These are phyloP conservation scores for Geotrichum phurueaensis DNA, from an alignment of 1,139 yeast species.

Conservation along the genomic window DNA sequence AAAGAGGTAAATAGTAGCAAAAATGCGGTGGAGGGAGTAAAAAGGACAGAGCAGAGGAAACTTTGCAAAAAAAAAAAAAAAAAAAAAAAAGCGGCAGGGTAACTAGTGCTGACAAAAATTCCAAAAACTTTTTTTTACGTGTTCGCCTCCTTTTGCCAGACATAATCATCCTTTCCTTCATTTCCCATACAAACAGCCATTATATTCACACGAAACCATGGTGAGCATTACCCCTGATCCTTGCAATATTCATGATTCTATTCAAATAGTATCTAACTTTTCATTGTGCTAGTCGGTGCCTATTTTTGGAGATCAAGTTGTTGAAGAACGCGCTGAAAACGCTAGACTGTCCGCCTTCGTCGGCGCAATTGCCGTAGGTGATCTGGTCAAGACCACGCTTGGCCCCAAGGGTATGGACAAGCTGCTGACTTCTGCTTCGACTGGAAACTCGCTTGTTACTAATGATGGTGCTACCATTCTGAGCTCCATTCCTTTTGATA, in stretches of 20 bases:
- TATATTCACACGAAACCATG: not conserved
- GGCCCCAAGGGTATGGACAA: slow-evolving; percentile 17
- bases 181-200: not conserved
- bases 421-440: slow-evolving; percentile 49
- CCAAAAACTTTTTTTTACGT: not conserved
- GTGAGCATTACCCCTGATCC: not conserved
- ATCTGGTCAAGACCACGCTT: slow-evolving; percentile 86
- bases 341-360: slow-evolving; percentile 93
- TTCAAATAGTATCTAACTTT: not conserved
- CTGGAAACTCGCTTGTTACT: slow-evolving; percentile 74
- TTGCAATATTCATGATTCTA: not conserved
- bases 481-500: slow-evolving; percentile 89
- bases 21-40: not conserved
- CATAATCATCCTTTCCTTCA: not conserved
- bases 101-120: not conserved
- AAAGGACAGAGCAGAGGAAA: not conserved
- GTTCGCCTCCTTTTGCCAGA: not conserved
- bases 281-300: slow-evolving; percentile 57
- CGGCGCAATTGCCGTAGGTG: slow-evolving; percentile 98
- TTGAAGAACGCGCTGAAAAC: slow-evolving; percentile 95
- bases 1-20: not conserved
- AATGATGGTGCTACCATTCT: slow-evolving; percentile 98
- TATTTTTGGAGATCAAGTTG: slow-evolving; percentile 94
- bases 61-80: not conserved
- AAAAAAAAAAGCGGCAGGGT: not conserved